Evolutionary conservation across 192 early-diverging fungal species (phyloP).

Genomic region (Mortierella hygrophila): DNA sequence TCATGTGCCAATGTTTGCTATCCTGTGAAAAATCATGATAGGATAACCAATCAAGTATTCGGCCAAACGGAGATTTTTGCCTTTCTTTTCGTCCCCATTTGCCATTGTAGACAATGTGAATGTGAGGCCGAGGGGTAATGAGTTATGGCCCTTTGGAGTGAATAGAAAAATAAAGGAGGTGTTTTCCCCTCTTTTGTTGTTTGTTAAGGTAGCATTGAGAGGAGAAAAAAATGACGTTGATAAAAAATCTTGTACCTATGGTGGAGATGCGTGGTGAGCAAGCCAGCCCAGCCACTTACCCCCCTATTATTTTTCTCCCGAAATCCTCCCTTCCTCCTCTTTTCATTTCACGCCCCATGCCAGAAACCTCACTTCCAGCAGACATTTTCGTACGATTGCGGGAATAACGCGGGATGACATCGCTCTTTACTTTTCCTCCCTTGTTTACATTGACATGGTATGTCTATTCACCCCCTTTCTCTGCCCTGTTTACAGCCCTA

Average conservation of each 20-base stretch:
- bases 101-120: neutral
- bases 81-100: too few species aligned
- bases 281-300: too few species aligned
- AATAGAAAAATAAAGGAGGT: neutral
- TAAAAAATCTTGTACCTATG: neutral
- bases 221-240: neutral
- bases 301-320: too few species aligned
- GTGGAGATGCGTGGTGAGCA: neutral
- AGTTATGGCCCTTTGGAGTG: neutral
- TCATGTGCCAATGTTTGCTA: neutral
- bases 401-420: neutral
- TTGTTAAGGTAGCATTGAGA: neutral
- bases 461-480: too few species aligned
- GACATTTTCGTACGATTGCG: neutral
- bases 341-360: neutral
- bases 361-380: neutral
- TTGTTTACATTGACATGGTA: neutral
- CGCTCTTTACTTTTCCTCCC: neutral
- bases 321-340: neutral
- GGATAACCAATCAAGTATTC: neutral
- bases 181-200: neutral
- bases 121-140: neutral
- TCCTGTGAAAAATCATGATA: neutral
- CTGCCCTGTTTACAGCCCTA: neutral
- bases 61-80: neutral